Base-by-base conservation (phyloP, 768 basidiomycete genomes). In the Lentinus brumalis region DNA sequence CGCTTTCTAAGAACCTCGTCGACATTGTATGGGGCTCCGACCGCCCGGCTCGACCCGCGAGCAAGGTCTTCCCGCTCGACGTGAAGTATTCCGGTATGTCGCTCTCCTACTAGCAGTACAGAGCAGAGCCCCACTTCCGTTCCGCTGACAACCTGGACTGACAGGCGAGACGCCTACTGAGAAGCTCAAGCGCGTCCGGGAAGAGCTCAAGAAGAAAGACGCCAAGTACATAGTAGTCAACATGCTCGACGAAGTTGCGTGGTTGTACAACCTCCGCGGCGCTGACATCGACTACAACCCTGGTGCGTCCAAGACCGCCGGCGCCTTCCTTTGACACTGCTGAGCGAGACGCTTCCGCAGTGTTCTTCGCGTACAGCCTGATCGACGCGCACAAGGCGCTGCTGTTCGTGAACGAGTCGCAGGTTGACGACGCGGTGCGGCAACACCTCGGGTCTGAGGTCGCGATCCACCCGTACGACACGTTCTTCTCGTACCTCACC, bases 211-310 rank as follows among this genome's bases (percentile, higher is more conserved):
- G 57, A 86, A 85, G 77, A 81, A 85, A 67, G 82, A 85, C 21
- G 77, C 76, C n/a, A 82, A 86, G 64, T 94, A 90, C 1, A 73
- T 92, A 44, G 87, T 96, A 1, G 83, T 98, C 4, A 89, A 82
- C n/a, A 87, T 89, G 81, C 83, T 98, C 21, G 96, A 98, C 72
- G 96, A 98, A 72, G 86, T 96, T 52, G 94, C 94, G 0, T 98
- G 94, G 94, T 70, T 95, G 41, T 92, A 94, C 77, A 96, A 98
- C 73, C 78, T 99, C 35, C 87, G 96, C 62, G 96, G 95, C 1
- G 84, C 87, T 2, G 96, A 98, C 71, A 96, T 98, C 68, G 87
- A 87, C 38, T 98, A 83, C 76, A 98, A 97, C 62, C 88, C 88
- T 4, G 86, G 86, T 81, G 63, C 35, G 66, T 47, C 10, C 9